phyloP scores from a whole-genome alignment of 148 eudicot genomes.

The Vaccinium vitisidaea region DNA sequence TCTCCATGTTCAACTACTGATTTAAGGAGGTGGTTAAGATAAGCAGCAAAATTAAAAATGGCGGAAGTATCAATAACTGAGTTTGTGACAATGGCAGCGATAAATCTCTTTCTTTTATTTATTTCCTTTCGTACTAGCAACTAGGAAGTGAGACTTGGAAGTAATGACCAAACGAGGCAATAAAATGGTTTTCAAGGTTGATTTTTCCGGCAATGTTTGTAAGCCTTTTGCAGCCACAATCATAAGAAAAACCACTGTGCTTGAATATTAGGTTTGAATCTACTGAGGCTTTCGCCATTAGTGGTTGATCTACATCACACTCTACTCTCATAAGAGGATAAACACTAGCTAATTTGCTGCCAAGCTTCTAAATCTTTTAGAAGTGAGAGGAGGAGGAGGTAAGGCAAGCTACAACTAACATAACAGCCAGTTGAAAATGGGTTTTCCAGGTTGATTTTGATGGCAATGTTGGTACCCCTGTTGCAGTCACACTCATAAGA shows the following conservation, averaged over 20 bases:
- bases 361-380: too few species aligned
- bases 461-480: not conserved
- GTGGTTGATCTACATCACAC: too few species aligned
- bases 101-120: not conserved
- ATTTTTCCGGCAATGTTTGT: not conserved
- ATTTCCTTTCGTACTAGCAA: not conserved
- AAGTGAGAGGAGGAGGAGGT: too few species aligned
- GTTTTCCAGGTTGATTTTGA: not conserved
- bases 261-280: not conserved
- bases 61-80: not conserved
- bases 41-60: slow-evolving; percentile 9
- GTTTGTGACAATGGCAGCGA: not conserved
- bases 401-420: too few species aligned
- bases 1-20: slow-evolving; percentile 90
- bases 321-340: too few species aligned
- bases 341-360: too few species aligned
- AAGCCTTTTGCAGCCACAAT: slow-evolving; percentile 2
- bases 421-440: not conserved
- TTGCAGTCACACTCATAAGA: not conserved
- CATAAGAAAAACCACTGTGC: not conserved
- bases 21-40: slow-evolving; percentile 73
- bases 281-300: not conserved
- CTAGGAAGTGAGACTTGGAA: not conserved
- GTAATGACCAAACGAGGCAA: not conserved
- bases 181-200: slow-evolving; percentile 1